Evolutionary conservation across 257 asterid genomes (phyloP).

Genomic region (Solanum ossicruentum): DNA sequence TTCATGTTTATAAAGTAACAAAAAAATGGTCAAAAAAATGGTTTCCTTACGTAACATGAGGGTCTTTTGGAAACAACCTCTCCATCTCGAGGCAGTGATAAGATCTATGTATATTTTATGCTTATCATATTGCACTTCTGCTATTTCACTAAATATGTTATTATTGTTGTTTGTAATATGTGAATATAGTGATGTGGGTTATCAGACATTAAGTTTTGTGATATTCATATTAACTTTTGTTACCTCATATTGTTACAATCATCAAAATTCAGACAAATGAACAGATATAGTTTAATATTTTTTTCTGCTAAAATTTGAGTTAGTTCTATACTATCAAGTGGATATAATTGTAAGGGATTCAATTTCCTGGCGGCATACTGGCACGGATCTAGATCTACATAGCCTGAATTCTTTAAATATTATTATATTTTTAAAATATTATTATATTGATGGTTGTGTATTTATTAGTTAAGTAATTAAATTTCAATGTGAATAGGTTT

Average conservation of each 20-base stretch:
- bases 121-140: too few species aligned
- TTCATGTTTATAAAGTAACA: background rate
- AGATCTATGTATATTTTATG: too few species aligned
- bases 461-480: background rate
- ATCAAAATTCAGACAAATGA: background rate
- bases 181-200: background rate
- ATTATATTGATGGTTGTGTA: background rate
- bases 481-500: background rate
- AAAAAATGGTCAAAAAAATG: too few species aligned
- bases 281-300: background rate
- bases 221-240: background rate
- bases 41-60: too few species aligned
- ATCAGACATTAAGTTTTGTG: background rate
- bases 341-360: background rate
- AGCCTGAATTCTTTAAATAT: background rate
- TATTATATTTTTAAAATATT: background rate
- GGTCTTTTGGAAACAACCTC: too few species aligned
- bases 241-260: background rate
- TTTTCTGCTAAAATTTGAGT: background rate
- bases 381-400: background rate
- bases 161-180: background rate
- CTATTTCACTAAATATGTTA: too few species aligned
- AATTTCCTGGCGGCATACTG: background rate
- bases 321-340: background rate
- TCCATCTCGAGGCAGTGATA: too few species aligned